Conservation (phyloP, 2,329 filamentous ascomycete genomes). For the Cercospora janseana region DNA sequence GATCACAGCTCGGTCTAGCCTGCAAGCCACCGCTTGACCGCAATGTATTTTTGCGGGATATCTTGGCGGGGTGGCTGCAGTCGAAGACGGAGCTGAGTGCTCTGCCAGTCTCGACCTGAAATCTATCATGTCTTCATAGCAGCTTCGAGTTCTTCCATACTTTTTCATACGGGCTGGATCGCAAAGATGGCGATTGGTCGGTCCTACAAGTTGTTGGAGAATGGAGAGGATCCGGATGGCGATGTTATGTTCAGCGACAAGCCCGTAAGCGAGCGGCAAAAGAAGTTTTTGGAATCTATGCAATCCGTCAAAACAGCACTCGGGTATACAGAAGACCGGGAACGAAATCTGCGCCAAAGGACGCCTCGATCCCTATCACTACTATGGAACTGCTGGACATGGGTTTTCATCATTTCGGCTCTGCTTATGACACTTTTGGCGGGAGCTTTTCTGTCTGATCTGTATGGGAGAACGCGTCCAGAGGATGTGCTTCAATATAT, state of each 20-base stretch:
- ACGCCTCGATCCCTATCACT: conserved; percentile 8
- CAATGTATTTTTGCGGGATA: conserved; percentile 7
- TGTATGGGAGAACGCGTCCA: conserved; percentile 32
- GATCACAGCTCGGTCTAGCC: conserved; percentile 3
- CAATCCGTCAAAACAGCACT: conserved; percentile 16
- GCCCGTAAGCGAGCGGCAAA: conserved; percentile 3
- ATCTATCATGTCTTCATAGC: neutral
- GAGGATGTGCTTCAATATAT: conserved; percentile 26
- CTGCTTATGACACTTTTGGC: conserved; percentile 17
- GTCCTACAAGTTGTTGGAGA: conserved; percentile 24
- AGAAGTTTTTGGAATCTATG: conserved; percentile 14
- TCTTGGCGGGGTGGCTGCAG: conserved; percentile 10
- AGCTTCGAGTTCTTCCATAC: neutral
- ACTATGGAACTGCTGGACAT: conserved; percentile 18
- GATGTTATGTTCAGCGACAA: conserved; percentile 6
- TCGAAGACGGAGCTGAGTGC: neutral
- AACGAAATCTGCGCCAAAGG: neutral
- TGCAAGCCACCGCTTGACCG: conserved; percentile 11
- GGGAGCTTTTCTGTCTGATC: conserved; percentile 11
- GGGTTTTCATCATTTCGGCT: conserved; percentile 13
- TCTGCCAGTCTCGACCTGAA: neutral
- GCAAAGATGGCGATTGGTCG: conserved; percentile 22
- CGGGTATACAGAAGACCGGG: conserved; percentile 8
- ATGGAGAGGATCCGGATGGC: conserved; percentile 17
- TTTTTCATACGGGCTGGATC: neutral